Conservation (phyloP, 495 filamentous ascomycete genomes). For the Clavariopsis aquatica region DNA sequence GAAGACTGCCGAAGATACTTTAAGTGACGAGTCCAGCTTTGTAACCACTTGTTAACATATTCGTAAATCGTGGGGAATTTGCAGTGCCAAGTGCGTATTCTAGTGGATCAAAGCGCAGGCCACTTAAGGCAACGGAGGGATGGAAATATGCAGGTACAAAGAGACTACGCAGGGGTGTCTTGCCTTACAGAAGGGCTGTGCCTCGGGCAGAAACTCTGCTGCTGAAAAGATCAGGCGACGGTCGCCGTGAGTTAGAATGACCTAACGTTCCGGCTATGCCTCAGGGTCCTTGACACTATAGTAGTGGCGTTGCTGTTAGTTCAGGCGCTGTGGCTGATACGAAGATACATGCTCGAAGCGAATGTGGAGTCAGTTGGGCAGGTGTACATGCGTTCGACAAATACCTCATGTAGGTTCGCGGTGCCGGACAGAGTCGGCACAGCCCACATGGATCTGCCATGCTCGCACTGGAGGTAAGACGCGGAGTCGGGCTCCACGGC, state of each 20-base stretch:
- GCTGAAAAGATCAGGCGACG: neutral
- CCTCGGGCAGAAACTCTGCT: neutral
- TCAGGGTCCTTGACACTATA: neutral
- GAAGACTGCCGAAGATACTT: neutral
- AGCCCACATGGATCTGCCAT: conserved; percentile 2
- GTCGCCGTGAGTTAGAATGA: neutral
- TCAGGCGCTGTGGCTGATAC: neutral
- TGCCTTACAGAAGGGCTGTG: neutral
- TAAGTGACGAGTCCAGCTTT: neutral
- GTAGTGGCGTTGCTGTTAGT: neutral
- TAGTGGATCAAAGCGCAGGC: no score
- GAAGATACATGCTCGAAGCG: neutral
- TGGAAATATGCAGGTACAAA: conserved; percentile 12
- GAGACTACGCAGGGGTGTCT: neutral
- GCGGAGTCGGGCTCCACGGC: neutral
- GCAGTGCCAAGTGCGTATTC: no score
- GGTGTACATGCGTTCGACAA: neutral
- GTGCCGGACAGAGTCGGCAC: neutral
- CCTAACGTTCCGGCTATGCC: neutral
- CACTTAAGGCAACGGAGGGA: neutral
- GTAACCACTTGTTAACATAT: neutral
- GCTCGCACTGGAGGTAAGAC: neutral
- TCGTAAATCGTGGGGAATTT: neutral
- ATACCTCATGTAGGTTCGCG: neutral
- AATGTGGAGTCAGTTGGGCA: neutral